phyloP scores from a whole-genome alignment of 768 basidiomycete genomes.

The Trametes cingulata region DNA sequence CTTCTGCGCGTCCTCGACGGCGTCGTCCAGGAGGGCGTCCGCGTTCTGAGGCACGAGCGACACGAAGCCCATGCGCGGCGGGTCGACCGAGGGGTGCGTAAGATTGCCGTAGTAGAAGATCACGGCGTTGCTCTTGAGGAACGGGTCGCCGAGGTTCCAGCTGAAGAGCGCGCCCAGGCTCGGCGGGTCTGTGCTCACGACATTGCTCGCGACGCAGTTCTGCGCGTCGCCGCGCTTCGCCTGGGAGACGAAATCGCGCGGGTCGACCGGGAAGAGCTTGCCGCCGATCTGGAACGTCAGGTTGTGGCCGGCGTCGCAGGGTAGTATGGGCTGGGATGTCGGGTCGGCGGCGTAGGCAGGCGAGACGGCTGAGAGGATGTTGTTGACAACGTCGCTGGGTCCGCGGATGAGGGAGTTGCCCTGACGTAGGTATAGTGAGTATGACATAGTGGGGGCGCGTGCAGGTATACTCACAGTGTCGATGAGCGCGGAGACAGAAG shows the following conservation, averaged over 20 bases:
- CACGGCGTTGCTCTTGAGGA: constrained; percentile 76
- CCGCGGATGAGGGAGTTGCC: constrained; percentile 80
- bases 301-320: constrained; percentile 61
- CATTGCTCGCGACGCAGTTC: constrained; percentile 50
- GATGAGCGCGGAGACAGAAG: constrained; percentile 59
- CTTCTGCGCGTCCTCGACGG: constrained; percentile 34
- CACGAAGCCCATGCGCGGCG: constrained; percentile 68
- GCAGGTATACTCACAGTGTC: constrained; percentile 58
- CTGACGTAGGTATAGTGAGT: constrained; percentile 35
- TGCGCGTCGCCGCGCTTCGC: constrained; percentile 38
- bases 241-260: constrained; percentile 65
- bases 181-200: constrained; percentile 68
- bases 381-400: constrained; percentile 60
- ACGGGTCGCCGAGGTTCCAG: constrained; percentile 79
- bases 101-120: constrained; percentile 76
- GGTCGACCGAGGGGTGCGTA: constrained; percentile 64
- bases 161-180: constrained; percentile 59
- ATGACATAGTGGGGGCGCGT: not conserved
- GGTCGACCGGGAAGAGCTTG: constrained; percentile 70
- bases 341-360: constrained; percentile 26
- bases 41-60: constrained; percentile 69
- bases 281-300: constrained; percentile 73
- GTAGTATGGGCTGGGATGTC: constrained; percentile 39
- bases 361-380: constrained; percentile 46
- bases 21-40: constrained; percentile 38